Conservation (phyloP, 768 basidiomycete species). For the Psilocybe azurescens region DNA sequence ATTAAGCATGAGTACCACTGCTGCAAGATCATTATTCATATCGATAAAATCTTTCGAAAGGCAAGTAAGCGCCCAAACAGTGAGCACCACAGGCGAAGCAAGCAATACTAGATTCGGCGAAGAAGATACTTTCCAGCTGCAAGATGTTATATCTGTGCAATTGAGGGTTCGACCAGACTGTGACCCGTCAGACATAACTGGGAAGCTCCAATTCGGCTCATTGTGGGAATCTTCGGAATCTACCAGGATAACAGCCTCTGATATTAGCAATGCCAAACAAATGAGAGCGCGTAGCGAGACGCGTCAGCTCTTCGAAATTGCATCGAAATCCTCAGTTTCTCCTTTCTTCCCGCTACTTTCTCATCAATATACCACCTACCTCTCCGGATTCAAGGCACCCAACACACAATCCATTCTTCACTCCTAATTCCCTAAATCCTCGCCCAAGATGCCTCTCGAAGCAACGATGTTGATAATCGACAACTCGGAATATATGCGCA, state of each 20-base stretch:
- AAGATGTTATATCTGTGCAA: too few relatives aligned
- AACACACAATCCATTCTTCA: background rate
- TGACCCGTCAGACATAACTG: too few relatives aligned
- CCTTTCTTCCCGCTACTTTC: background rate
- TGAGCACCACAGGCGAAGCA: too few relatives aligned
- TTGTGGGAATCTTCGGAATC: too few relatives aligned
- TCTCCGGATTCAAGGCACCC: background rate
- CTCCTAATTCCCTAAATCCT: background rate
- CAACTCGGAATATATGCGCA: constrained; percentile 97
- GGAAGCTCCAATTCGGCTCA: too few relatives aligned
- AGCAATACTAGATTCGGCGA: too few relatives aligned
- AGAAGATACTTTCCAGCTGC: too few relatives aligned
- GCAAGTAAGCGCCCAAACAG: too few relatives aligned
- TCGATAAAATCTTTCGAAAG: too few relatives aligned
- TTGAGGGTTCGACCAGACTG: too few relatives aligned
- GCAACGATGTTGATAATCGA: constrained; percentile 98
- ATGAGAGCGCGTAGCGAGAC: constrained; percentile 11
- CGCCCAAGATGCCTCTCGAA: constrained; percentile 86
- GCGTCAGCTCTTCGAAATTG: constrained; percentile 12
- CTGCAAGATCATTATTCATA: too few relatives aligned
- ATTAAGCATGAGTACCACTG: too few relatives aligned
- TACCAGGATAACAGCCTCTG: background rate
- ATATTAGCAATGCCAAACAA: constrained; percentile 3
- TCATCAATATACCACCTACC: constrained; percentile 1
- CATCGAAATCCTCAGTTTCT: background rate